Percentiles rank a stretch among this genome's conserved stretches.
Evolutionary conservation across 2,329 filamentous ascomycete species (phyloP).

Genomic region (Aspergillaceae sp.): DNA sequence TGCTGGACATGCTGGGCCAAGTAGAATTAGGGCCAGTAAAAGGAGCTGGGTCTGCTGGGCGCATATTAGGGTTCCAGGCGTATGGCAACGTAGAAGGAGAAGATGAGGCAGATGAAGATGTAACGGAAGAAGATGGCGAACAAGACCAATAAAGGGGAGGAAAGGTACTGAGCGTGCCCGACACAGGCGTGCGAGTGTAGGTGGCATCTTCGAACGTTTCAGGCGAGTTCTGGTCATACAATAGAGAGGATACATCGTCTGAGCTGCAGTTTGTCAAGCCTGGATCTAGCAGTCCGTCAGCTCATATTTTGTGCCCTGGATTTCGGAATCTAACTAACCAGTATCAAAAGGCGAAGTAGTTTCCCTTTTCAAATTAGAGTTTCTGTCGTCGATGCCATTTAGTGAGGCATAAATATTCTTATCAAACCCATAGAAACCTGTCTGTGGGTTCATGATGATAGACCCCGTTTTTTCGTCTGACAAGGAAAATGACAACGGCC

Average conservation of each 20-base stretch:
- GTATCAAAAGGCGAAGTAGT: too few relatives aligned
- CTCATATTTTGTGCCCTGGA: too few relatives aligned
- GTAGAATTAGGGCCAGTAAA: background rate
- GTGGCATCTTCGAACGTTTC: background rate
- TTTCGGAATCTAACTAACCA: too few relatives aligned
- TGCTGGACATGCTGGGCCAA: slow-evolving; percentile 1
- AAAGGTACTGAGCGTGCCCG: background rate
- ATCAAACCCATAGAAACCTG: too few relatives aligned
- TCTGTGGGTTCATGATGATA: too few relatives aligned
- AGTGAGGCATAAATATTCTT: too few relatives aligned
- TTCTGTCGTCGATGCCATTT: too few relatives aligned
- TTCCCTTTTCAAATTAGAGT: too few relatives aligned
- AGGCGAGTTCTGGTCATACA: background rate
- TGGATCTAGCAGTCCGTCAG: background rate
- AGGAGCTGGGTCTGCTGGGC: background rate
- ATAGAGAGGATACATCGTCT: background rate
- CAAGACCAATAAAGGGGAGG: background rate
- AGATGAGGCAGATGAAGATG: background rate
- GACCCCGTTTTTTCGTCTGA: too few relatives aligned
- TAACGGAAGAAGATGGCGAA: background rate
- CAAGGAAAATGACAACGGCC: too few relatives aligned
- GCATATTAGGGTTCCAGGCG: too few relatives aligned
- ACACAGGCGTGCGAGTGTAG: background rate
- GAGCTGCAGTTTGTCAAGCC: background rate
- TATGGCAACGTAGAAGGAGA: background rate